phyloP scores from a whole-genome alignment of 495 filamentous ascomycete species.

The Aspergillus nidulans region DNA sequence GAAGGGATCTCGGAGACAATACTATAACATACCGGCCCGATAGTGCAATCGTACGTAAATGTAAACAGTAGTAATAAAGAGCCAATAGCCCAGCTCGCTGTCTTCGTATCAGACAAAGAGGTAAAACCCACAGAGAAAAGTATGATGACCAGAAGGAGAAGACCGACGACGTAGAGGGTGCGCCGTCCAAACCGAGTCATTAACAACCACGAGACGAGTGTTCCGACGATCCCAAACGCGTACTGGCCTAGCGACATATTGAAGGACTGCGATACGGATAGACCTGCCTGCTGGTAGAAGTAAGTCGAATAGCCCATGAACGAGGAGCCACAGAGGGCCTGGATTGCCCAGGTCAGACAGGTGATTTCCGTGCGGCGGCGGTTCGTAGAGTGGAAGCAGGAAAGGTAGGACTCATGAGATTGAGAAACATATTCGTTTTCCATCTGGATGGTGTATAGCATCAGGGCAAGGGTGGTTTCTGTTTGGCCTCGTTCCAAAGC shows the following conservation, averaged over 20 bases:
- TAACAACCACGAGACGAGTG: slow-evolving; percentile 2
- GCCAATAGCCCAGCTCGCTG: slow-evolving; percentile 5
- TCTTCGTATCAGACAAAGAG: not conserved
- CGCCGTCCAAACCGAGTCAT: slow-evolving; percentile 8
- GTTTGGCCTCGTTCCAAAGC: slow-evolving; percentile 50
- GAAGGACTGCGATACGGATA: slow-evolving; percentile 9
- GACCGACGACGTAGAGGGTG: not conserved
- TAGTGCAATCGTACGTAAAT: slow-evolving; percentile 9
- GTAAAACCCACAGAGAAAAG: slow-evolving; percentile 1
- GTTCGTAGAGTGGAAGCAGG: slow-evolving; percentile 2
- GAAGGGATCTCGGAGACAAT: slow-evolving; percentile 7
- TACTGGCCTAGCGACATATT: slow-evolving; percentile 11
- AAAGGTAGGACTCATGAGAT: not conserved
- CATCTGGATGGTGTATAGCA: slow-evolving; percentile 22
- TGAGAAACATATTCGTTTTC: not conserved
- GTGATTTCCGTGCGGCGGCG: slow-evolving; percentile 8
- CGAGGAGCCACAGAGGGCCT: slow-evolving; percentile 10
- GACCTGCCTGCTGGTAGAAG: slow-evolving; percentile 10
- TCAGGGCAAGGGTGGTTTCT: slow-evolving; percentile 68
- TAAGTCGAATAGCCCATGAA: slow-evolving; percentile 12
- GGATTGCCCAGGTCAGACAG: slow-evolving; percentile 11
- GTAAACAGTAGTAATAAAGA: slow-evolving; percentile 4
- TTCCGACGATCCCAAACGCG: slow-evolving; percentile 4
- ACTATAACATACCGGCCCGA: slow-evolving; percentile 7
- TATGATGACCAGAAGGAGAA: not conserved